Evolutionary conservation across 441 rosid species (phyloP).

Genomic region (Bocquillonia castaneifolia): DNA sequence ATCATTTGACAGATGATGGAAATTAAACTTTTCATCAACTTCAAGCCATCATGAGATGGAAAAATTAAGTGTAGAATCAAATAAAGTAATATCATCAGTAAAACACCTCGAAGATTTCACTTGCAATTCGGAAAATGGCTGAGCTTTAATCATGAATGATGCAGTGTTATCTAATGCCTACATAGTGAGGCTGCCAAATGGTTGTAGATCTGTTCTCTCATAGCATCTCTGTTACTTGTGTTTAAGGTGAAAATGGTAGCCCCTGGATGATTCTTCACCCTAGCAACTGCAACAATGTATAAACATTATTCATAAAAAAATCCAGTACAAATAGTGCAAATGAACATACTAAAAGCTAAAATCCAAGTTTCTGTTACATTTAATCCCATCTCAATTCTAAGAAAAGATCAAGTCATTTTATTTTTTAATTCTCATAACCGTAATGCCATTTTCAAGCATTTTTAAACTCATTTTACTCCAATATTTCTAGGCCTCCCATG

Average conservation of each 20-base stretch:
- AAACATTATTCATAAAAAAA: background rate
- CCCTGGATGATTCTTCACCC: conserved; percentile 56
- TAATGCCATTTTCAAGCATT: background rate
- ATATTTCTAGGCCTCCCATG: background rate
- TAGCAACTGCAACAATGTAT: conserved; percentile 42
- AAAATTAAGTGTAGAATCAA: background rate
- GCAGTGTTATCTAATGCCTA: conserved; percentile 24
- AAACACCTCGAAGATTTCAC: background rate
- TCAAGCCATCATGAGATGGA: background rate
- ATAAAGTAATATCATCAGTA: background rate
- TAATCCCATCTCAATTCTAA: background rate
- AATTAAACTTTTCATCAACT: background rate
- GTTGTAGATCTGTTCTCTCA: conserved; percentile 39
- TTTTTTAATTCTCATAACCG: background rate
- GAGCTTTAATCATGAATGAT: background rate
- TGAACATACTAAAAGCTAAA: background rate
- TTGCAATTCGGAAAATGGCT: background rate
- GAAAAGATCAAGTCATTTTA: background rate
- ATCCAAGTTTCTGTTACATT: background rate
- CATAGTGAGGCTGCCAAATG: conserved; percentile 34
- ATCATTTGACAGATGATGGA: background rate
- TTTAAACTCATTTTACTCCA: background rate
- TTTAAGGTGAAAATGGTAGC: conserved; percentile 46
- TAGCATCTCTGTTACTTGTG: conserved; percentile 46
- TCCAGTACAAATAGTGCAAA: background rate